A percentile compares a stretch with the other conserved stretches of the same genome.
Conservation (phyloP, 148 eudicot genomes). For the Hydrangea macrophylla region DNA sequence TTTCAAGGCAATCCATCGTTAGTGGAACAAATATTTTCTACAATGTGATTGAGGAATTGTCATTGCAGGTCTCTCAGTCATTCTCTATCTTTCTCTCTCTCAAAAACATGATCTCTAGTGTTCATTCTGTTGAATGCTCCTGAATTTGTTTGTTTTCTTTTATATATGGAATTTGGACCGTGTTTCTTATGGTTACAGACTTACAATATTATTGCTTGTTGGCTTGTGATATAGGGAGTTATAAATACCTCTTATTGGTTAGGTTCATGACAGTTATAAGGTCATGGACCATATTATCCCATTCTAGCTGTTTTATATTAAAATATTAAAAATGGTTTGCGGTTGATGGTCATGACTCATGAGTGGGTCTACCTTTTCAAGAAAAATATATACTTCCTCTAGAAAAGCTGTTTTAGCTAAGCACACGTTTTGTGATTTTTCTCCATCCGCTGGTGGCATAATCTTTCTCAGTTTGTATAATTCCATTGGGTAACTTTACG, state of each 20-base stretch:
- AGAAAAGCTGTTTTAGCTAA: not conserved
- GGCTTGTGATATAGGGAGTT: not conserved
- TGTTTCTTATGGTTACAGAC: conserved; percentile 1
- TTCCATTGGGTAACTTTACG: no score
- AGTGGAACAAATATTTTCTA: conserved; percentile 61
- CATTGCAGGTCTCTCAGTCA: conserved; percentile 71
- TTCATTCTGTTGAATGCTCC: no score
- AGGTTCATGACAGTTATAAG: not conserved
- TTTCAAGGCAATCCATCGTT: conserved; percentile 61
- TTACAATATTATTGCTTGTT: not conserved
- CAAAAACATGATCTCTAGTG: not conserved
- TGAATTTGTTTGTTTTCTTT: not conserved
- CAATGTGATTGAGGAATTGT: conserved; percentile 60
- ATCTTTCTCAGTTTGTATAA: no score
- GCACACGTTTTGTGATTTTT: not conserved
- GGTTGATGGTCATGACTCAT: conserved; percentile 5
- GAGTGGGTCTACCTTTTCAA: not conserved
- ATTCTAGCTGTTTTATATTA: no score
- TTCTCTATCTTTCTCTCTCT: conserved; percentile 9
- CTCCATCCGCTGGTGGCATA: not conserved
- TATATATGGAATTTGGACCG: no score
- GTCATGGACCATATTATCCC: not conserved
- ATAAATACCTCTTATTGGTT: not conserved
- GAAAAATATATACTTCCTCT: not conserved
- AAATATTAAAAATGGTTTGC: not conserved